Conservation (phyloP, 257 asterid genomes). For the Nicotiana sylvestris region DNA sequence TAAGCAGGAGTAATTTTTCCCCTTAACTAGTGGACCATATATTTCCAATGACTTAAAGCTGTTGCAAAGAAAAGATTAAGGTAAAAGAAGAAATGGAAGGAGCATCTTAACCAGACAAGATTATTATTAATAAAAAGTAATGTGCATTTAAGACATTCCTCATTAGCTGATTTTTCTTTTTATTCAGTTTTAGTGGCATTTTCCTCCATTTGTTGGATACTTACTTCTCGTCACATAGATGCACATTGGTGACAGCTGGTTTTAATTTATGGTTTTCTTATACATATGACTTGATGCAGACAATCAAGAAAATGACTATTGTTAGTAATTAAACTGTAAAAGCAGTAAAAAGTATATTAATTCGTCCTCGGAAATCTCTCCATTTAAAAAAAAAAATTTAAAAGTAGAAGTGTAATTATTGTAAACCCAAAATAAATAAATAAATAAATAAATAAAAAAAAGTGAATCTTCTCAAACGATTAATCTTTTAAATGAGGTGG, state of each 20-base stretch:
- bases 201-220: constrained; percentile 28
- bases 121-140: background rate
- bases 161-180: constrained; percentile 20
- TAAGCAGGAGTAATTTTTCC: too few relatives aligned
- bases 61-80: constrained; percentile 13
- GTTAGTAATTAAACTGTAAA: constrained; percentile 10
- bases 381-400: background rate
- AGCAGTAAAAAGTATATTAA: background rate
- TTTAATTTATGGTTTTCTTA: constrained; percentile 7
- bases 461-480: background rate
- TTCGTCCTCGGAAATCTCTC: background rate
- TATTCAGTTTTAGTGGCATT: constrained; percentile 23
- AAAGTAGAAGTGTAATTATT: background rate
- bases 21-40: background rate
- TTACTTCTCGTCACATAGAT: constrained; percentile 4
- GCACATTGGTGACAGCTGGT: constrained; percentile 52
- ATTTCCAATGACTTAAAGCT: constrained; percentile 18
- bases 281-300: constrained; percentile 34
- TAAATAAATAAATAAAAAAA: background rate
- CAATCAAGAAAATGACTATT: constrained; percentile 34
- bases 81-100: constrained; percentile 17
- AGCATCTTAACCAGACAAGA: constrained; percentile 18
- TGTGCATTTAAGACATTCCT: constrained; percentile 31
- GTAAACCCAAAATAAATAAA: too few relatives aligned
- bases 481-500: background rate